Percentiles rank a stretch among this genome's conserved stretches.
Conservation (phyloP, 495 filamentous ascomycete genomes). For the Rhizodiscina lignyota region DNA sequence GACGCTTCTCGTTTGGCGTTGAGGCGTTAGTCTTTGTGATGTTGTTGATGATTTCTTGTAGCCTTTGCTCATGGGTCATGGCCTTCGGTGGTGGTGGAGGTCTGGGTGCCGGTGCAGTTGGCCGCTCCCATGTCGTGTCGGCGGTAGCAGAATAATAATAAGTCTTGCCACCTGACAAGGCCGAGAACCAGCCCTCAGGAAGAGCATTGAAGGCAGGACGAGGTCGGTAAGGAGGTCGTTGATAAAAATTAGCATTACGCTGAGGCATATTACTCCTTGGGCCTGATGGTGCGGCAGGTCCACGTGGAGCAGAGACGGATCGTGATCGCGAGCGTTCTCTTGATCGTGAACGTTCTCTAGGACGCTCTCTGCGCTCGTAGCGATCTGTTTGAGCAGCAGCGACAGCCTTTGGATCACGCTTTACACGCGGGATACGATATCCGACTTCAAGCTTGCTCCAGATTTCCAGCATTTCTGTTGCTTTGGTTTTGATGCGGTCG, state of each 20-base stretch:
- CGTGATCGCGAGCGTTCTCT: conserved; percentile 36
- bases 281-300: conserved; percentile 42
- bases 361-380: conserved; percentile 34
- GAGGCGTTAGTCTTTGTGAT: conserved; percentile 54
- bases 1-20: conserved; percentile 44
- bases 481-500: conserved; percentile 52
- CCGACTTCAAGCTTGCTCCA: conserved; percentile 87
- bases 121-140: conserved; percentile 62
- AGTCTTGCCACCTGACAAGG: conserved; percentile 40
- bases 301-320: conserved; percentile 34
- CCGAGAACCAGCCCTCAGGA: conserved; percentile 64
- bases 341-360: conserved; percentile 28
- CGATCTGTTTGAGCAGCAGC: conserved; percentile 48
- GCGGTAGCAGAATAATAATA: conserved; percentile 73
- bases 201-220: conserved; percentile 40
- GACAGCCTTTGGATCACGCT: conserved; percentile 38
- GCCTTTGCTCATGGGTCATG: conserved; percentile 45
- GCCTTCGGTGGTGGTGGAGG: conserved; percentile 42
- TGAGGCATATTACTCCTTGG: conserved; percentile 49
- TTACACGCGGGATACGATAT: conserved; percentile 82
- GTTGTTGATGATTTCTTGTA: conserved; percentile 75
- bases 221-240: conserved; percentile 30
- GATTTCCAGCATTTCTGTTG: conserved; percentile 55
- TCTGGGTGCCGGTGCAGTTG: conserved; percentile 44
- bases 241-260: conserved; percentile 38